Conservation (phyloP, 1,284 basidiomycete species). For the Ustilago curta region DNA sequence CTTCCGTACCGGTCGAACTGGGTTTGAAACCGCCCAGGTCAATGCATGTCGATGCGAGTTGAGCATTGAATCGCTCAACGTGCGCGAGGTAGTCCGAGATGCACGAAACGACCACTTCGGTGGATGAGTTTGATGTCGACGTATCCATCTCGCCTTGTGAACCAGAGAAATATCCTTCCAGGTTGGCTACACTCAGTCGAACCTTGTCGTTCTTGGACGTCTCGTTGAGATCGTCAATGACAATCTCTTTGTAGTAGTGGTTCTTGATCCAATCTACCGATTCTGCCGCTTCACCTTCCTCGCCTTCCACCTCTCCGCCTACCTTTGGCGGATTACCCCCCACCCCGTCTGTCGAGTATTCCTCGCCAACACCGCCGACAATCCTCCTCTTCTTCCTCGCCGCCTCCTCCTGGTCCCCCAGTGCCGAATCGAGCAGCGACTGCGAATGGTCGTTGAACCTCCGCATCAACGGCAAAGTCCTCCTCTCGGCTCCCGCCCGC, state of each 20-base stretch:
- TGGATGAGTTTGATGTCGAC: conserved; percentile 22
- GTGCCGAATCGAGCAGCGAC: conserved; percentile 77
- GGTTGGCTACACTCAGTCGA: conserved; percentile 77
- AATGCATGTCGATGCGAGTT: conserved; percentile 2
- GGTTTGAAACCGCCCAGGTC: conserved; percentile 18
- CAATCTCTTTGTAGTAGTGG: conserved; percentile 78
- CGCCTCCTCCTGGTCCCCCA: conserved; percentile 62
- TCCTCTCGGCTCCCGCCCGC: conserved; percentile 89
- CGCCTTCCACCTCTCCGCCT: conserved; percentile 19
- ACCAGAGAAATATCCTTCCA: conserved; percentile 37
- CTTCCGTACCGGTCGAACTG: neutral
- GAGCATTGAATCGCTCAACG: conserved; percentile 22
- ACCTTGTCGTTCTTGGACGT: conserved; percentile 77
- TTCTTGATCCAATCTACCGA: conserved; percentile 41
- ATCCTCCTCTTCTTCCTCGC: conserved; percentile 49
- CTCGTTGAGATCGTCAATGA: conserved; percentile 86
- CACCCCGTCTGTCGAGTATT: conserved; percentile 39
- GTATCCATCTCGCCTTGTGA: neutral
- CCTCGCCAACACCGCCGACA: conserved; percentile 63
- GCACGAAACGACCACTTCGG: conserved; percentile 1
- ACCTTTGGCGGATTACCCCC: conserved; percentile 21
- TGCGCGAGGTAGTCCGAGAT: conserved; percentile 20
- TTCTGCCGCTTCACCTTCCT: conserved; percentile 27
- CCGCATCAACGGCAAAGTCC: conserved; percentile 89
- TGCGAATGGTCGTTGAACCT: conserved; percentile 98